phyloP scores from a whole-genome alignment of 768 basidiomycete genomes.

The Boletus eberwhitei region DNA sequence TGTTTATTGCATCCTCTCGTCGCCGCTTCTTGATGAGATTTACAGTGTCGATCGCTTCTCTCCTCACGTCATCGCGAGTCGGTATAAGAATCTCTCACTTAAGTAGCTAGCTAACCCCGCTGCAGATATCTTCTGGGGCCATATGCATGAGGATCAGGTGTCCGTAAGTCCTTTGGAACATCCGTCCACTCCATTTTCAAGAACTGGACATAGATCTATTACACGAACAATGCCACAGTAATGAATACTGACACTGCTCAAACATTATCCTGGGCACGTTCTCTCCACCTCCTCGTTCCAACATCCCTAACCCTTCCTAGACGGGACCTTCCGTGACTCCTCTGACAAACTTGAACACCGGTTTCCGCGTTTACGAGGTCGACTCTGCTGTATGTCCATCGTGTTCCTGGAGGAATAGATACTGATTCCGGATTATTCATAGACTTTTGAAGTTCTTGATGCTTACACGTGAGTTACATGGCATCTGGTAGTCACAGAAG shows the following conservation, averaged over 20 bases:
- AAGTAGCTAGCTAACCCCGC: slow-evolving; percentile 8
- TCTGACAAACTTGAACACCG: slow-evolving; percentile 66
- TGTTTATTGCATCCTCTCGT: background rate
- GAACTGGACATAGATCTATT: slow-evolving; percentile 51
- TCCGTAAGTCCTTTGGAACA: slow-evolving; percentile 40
- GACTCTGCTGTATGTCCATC: slow-evolving; percentile 50
- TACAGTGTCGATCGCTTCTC: slow-evolving; percentile 71
- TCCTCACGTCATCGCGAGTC: slow-evolving; percentile 74
- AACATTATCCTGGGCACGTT: slow-evolving; percentile 48
- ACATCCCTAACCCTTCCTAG: slow-evolving; percentile 33
- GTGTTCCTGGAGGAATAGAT: background rate
- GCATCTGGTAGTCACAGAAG: background rate
- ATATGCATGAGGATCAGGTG: slow-evolving; percentile 72
- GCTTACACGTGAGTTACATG: slow-evolving; percentile 61
- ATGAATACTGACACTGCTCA: slow-evolving; percentile 56
- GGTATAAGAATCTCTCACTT: slow-evolving; percentile 23
- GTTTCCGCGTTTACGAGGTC: slow-evolving; percentile 52
- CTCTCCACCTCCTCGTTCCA: slow-evolving; percentile 1
- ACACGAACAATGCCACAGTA: slow-evolving; percentile 65
- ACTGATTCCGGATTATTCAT: slow-evolving; percentile 2
- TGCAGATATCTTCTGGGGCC: slow-evolving; percentile 73
- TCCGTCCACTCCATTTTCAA: background rate
- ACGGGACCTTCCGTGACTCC: slow-evolving; percentile 71
- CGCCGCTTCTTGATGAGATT: background rate
- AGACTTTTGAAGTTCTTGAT: slow-evolving; percentile 78